These are phyloP conservation scores for Lentinula detonsa DNA, from an alignment of 768 basidiomycete species.

Conservation along the genomic window DNA sequence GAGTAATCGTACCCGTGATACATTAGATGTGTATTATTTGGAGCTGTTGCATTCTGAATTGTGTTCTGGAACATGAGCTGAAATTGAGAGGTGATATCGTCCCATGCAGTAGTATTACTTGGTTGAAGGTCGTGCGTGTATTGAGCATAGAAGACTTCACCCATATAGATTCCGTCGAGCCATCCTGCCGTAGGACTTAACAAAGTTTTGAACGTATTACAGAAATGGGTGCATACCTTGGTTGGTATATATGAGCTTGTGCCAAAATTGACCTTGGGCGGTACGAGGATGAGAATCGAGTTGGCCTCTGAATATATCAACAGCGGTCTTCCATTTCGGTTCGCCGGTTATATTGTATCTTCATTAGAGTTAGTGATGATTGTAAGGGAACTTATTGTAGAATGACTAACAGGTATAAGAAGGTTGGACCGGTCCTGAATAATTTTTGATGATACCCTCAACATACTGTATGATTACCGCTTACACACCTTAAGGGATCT, in stretches of 20 bases:
- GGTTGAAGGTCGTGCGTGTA: slow-evolving; percentile 31
- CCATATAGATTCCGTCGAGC: slow-evolving; percentile 44
- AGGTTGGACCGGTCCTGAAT: slow-evolving; percentile 30
- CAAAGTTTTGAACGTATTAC: neutral
- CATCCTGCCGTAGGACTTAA: slow-evolving; percentile 23
- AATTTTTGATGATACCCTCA: neutral
- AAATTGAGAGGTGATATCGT: slow-evolving; percentile 36
- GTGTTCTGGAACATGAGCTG: slow-evolving; percentile 38
- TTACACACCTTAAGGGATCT: slow-evolving; percentile 28
- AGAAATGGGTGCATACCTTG: slow-evolving; percentile 24
- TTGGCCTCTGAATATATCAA: slow-evolving; percentile 31
- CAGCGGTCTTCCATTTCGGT: slow-evolving; percentile 34
- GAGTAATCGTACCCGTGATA: slow-evolving; percentile 47
- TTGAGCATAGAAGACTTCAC: slow-evolving; percentile 35
- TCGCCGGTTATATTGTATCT: slow-evolving; percentile 28
- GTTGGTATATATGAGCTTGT: slow-evolving; percentile 34
- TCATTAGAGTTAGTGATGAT: neutral
- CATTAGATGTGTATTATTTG: slow-evolving; percentile 35
- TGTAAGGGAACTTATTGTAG: neutral
- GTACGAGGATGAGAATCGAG: slow-evolving; percentile 37
- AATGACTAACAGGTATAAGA: slow-evolving; percentile 28
- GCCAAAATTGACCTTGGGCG: slow-evolving; percentile 41
- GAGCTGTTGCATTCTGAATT: slow-evolving; percentile 27
- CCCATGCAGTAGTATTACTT: slow-evolving; percentile 31
- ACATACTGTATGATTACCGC: neutral